Conservation (phyloP, 257 asterid genomes). For the Przewalskia tangutica region DNA sequence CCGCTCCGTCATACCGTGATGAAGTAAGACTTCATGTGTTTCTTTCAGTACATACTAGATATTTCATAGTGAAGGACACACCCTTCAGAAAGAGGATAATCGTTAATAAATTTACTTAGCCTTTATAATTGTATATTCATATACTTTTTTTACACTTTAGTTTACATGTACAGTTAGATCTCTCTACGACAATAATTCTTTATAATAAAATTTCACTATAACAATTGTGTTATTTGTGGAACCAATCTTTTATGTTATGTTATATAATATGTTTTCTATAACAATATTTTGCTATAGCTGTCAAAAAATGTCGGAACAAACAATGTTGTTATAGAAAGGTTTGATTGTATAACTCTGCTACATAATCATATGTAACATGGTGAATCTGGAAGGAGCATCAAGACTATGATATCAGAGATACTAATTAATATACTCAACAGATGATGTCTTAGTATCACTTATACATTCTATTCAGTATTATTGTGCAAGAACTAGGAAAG, state of each 20-base stretch:
- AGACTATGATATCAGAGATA: background rate
- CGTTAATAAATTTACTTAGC: background rate
- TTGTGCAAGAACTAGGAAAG: too few relatives aligned
- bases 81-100: background rate
- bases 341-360: background rate
- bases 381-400: background rate
- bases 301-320: too few relatives aligned
- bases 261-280: too few relatives aligned
- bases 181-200: too few relatives aligned
- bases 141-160: background rate
- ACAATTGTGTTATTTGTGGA: too few relatives aligned
- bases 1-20: conserved; percentile 56
- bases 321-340: too few relatives aligned
- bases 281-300: too few relatives aligned
- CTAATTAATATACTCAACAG: too few relatives aligned
- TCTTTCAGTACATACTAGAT: background rate
- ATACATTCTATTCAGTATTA: too few relatives aligned
- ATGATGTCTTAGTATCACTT: too few relatives aligned
- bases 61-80: background rate
- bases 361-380: background rate
- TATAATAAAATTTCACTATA: too few relatives aligned
- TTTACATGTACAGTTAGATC: background rate
- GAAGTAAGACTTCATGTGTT: conserved; percentile 39
- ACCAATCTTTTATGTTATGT: too few relatives aligned
- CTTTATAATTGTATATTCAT: background rate